Conservation (phyloP, 306 rosid species). For the Corylus americana region DNA sequence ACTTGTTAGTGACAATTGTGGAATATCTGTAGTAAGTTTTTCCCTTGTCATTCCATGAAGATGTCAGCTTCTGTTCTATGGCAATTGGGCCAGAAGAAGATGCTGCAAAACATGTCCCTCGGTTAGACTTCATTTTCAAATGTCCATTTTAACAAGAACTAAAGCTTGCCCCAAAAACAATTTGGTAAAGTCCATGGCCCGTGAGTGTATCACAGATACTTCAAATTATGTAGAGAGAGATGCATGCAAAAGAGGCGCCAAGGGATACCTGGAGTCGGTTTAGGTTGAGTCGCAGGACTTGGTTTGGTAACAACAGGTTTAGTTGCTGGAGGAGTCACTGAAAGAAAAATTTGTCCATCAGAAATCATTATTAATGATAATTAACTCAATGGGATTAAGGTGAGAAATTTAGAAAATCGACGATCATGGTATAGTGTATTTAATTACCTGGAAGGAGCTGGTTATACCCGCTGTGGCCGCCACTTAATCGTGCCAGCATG, state of each 20-base stretch:
- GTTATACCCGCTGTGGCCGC: conserved; percentile 64
- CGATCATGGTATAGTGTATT: background rate
- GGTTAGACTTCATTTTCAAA: conserved; percentile 28
- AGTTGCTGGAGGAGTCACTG: conserved; percentile 60
- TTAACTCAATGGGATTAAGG: background rate
- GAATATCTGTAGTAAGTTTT: conserved; percentile 85
- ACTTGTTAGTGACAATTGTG: conserved; percentile 75
- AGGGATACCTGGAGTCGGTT: conserved; percentile 65
- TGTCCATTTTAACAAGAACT: background rate
- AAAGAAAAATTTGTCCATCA: conserved; percentile 12
- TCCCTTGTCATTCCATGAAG: conserved; percentile 73
- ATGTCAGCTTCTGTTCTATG: conserved; percentile 64
- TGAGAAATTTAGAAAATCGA: background rate
- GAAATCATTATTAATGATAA: conserved; percentile 5
- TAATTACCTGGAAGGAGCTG: conserved; percentile 92
- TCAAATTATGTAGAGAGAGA: background rate
- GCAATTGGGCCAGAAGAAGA: conserved; percentile 63
- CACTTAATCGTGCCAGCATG: conserved; percentile 69
- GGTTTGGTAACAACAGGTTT: conserved; percentile 47
- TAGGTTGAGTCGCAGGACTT: conserved; percentile 45
- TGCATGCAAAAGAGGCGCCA: background rate
- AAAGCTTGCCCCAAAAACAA: background rate
- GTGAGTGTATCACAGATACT: background rate
- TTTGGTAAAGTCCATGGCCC: background rate
- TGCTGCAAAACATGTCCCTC: conserved; percentile 44